Evolutionary conservation across 331 rosid species (phyloP).

Genomic region (Spiraea crenata): DNA sequence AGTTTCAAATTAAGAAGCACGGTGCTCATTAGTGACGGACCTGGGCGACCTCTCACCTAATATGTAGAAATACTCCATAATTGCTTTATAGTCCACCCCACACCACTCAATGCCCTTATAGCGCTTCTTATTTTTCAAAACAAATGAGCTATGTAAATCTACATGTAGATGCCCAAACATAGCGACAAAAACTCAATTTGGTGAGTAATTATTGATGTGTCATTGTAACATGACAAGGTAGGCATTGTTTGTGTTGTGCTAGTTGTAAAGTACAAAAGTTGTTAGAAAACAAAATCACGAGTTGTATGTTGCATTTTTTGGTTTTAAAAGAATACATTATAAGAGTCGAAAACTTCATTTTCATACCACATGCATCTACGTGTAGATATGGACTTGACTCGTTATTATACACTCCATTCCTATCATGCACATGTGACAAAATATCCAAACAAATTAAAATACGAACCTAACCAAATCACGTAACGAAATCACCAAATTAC

Average conservation of each 20-base stretch:
- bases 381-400: slow-evolving; percentile 29
- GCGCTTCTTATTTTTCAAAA: too few relatives aligned
- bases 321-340: too few relatives aligned
- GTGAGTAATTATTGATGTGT: neutral
- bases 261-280: neutral
- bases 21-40: too few relatives aligned
- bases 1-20: too few relatives aligned
- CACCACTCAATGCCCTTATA: too few relatives aligned
- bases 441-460: slow-evolving; percentile 21
- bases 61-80: too few relatives aligned
- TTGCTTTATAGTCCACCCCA: too few relatives aligned
- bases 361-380: slow-evolving; percentile 19
- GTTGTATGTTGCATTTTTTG: too few relatives aligned
- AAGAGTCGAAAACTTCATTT: slow-evolving; percentile 14
- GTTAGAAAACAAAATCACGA: neutral
- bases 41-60: too few relatives aligned
- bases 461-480: slow-evolving; percentile 32
- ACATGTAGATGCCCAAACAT: too few relatives aligned
- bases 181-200: too few relatives aligned
- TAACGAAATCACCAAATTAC: slow-evolving; percentile 5
- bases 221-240: slow-evolving; percentile 8
- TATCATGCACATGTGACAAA: slow-evolving; percentile 6
- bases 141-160: too few relatives aligned
- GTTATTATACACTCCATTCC: slow-evolving; percentile 32
- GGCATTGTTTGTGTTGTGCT: neutral